Evolutionary conservation across 192 early-diverging fungal species (phyloP), one percentile per base, ranked within the genome.

Genomic region (Piromyces finnis): DNA sequence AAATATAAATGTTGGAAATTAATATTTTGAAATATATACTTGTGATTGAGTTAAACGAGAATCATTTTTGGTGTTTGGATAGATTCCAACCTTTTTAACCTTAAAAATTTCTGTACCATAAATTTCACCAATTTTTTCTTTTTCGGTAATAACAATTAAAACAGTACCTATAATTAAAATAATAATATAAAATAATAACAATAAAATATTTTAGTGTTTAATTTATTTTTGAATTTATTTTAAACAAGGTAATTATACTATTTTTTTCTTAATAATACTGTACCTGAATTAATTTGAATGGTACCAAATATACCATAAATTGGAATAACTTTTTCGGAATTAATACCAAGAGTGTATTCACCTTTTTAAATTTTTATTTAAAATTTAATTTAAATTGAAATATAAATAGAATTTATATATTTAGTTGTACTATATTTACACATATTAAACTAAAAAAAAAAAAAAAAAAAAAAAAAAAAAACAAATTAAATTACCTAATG

Each of bases 131-230:
- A 95, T 80, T 79, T 87, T 86, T 78, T 87, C 85, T 30, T 92
- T 83, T 9, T 90, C 88, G 9, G 93, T 94, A 29, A 94, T 89
- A 79, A 94, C 89, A 30, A 95, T 85, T 77, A 96, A 68, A 9
- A 68, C 51, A 68, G 26, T 7, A 68, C 51, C 51, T 68, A 11
- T 22, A 22, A 17, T 22, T 17, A 22, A 51, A 37, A 37, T 51
- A 51, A 51, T 51, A 68, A 68, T n/a, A n/a, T n/a, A n/a, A n/a
- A 68, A 68, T n/a, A 68, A 68, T n/a, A 68, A n/a, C 0, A n/a
- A 68, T n/a, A n/a, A 68, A 68, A 22, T 22, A 22, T 51, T 51
- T 22, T 39, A 15, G 7, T 39, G 1, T 51, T 51, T 22, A 35
- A 35, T n/a, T n/a, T n/a, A n/a, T n/a, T n/a, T n/a, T n/a, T n/a